Evolutionary conservation across 441 rosid species (phyloP).

Genomic region (Gossypium gossypioides): DNA sequence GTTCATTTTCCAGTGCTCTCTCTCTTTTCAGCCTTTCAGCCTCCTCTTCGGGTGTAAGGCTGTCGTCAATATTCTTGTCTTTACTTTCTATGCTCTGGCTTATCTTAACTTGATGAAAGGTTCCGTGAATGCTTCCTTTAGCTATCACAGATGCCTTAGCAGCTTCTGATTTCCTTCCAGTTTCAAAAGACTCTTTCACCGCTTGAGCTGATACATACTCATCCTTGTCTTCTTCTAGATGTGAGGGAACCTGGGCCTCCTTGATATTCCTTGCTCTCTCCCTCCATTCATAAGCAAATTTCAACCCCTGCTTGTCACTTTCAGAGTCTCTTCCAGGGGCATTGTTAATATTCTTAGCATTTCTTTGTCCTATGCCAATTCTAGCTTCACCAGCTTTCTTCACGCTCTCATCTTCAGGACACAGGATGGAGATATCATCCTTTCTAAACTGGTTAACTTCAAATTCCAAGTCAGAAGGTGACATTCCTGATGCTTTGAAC

Average conservation of each 20-base stretch:
- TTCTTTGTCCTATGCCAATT: slow-evolving; percentile 22
- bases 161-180: slow-evolving; percentile 25
- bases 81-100: slow-evolving; percentile 26
- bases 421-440: slow-evolving; percentile 15
- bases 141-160: slow-evolving; percentile 22
- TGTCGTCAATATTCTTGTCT: slow-evolving; percentile 27
- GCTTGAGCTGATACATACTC: slow-evolving; percentile 29
- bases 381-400: slow-evolving; percentile 22
- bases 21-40: slow-evolving; percentile 50
- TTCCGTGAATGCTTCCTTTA: slow-evolving; percentile 23
- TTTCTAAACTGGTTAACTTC: slow-evolving; percentile 10
- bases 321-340: slow-evolving; percentile 16
- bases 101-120: slow-evolving; percentile 24
- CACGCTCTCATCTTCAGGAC: slow-evolving; percentile 15
- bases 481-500: slow-evolving; percentile 16
- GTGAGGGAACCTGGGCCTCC: slow-evolving; percentile 18
- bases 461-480: slow-evolving; percentile 16
- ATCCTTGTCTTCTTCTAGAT: slow-evolving; percentile 28
- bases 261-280: slow-evolving; percentile 23
- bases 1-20: slow-evolving; percentile 50
- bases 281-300: slow-evolving; percentile 23
- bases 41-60: slow-evolving; percentile 32
- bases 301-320: slow-evolving; percentile 26
- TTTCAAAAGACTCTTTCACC: slow-evolving; percentile 26
- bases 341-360: slow-evolving; percentile 22